These are phyloP conservation scores for Aureobasidium leucospermi DNA, from an alignment of 2,329 filamentous ascomycete species.

Conservation along the genomic window DNA sequence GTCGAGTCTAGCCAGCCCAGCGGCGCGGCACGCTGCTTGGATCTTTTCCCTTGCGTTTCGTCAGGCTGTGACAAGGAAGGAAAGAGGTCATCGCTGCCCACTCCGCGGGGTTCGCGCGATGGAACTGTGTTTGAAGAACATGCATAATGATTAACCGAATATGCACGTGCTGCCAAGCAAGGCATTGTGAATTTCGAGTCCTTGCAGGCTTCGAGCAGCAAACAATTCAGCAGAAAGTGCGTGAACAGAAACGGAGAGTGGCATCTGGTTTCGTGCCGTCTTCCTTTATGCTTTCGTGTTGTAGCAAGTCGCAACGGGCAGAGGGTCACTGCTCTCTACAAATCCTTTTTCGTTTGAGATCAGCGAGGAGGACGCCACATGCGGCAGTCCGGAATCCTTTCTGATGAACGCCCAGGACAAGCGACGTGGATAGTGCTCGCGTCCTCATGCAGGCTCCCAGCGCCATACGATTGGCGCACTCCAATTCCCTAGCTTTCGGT, in stretches of 20 bases:
- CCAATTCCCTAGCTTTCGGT: slow-evolving; percentile 2
- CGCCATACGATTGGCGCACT: background rate
- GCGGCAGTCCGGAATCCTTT: slow-evolving; percentile 6
- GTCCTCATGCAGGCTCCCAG: background rate
- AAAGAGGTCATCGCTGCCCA: background rate
- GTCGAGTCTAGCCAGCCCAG: background rate
- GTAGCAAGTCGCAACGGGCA: background rate
- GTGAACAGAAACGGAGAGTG: background rate
- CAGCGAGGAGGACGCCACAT: background rate
- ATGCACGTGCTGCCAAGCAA: background rate
- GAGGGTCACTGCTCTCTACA: background rate
- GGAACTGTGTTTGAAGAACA: background rate
- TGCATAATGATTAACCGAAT: background rate
- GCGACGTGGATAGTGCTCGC: slow-evolving; percentile 7
- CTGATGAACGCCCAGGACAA: background rate
- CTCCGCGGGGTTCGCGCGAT: slow-evolving; percentile 1
- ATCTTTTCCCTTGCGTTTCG: slow-evolving; percentile 1
- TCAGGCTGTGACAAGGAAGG: background rate
- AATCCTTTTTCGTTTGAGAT: background rate
- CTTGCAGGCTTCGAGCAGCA: background rate
- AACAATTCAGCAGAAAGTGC: background rate
- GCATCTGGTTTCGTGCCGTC: background rate
- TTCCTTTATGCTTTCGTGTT: background rate
- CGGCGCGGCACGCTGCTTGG: background rate
- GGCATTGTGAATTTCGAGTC: background rate